phyloP scores from a whole-genome alignment of 805 yeast species.

The Candida rishiriensis region DNA sequence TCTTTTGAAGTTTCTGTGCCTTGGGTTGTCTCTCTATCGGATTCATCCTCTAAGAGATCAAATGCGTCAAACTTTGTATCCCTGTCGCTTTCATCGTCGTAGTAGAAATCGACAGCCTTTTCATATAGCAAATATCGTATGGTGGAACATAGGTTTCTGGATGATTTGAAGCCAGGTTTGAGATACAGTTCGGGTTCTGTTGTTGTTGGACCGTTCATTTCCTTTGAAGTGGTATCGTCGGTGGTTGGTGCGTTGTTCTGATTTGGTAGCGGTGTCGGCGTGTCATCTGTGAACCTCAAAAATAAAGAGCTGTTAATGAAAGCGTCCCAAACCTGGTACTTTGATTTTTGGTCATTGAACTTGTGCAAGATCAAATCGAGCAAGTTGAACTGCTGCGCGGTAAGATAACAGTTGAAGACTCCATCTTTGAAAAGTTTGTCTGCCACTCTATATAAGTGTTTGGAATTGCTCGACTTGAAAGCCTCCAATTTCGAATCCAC shows the following conservation, averaged over 20 bases:
- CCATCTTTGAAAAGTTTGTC: conserved; percentile 33
- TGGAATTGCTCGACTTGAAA: conserved; percentile 21
- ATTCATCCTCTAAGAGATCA: conserved; percentile 27
- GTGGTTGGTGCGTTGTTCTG: conserved; percentile 1
- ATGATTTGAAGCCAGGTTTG: conserved; percentile 42
- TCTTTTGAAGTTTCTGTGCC: conserved; percentile 9
- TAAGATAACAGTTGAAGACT: conserved; percentile 44
- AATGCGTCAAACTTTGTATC: conserved; percentile 13
- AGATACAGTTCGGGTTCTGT: conserved; percentile 36
- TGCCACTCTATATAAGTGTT: conserved; percentile 30
- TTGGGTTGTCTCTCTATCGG: conserved; percentile 25
- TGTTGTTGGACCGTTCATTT: background rate
- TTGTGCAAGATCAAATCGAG: conserved; percentile 41
- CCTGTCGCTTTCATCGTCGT: conserved; percentile 6
- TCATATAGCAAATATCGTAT: conserved; percentile 70
- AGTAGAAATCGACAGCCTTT: conserved; percentile 49
- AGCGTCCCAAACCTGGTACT: conserved; percentile 36
- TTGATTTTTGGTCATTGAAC: conserved; percentile 11
- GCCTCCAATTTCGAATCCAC: conserved; percentile 11
- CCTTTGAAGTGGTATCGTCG: background rate
- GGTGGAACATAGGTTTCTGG: conserved; percentile 57
- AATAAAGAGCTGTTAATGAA: conserved; percentile 39
- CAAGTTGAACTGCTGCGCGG: conserved; percentile 52
- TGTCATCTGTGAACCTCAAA: conserved; percentile 20
- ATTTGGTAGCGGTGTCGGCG: conserved; percentile 18